Percentiles rank a stretch among this genome's conserved stretches.
These are phyloP conservation scores for Fusarium verticillioides DNA, from an alignment of 2,329 filamentous ascomycete species.

Conservation along the genomic window DNA sequence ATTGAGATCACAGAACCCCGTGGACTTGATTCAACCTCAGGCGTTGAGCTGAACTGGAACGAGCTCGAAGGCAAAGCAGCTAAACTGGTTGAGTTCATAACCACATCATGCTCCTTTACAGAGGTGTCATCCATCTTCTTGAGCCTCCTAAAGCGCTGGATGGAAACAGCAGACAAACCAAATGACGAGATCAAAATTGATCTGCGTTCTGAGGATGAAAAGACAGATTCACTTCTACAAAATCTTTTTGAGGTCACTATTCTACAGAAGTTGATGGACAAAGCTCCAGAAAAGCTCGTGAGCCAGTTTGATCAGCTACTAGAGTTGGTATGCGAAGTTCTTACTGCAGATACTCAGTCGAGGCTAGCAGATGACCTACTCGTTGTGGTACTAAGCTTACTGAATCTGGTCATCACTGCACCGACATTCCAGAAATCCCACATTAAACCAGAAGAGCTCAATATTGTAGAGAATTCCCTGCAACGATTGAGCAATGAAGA, in stretches of 20 bases:
- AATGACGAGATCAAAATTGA: slow-evolving; percentile 43
- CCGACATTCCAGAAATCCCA: slow-evolving; percentile 64
- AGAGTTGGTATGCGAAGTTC: slow-evolving; percentile 70
- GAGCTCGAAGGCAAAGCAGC: slow-evolving; percentile 61
- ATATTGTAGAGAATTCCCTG: slow-evolving; percentile 62
- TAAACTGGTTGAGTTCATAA: slow-evolving; percentile 62
- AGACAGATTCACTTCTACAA: slow-evolving; percentile 54
- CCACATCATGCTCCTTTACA: slow-evolving; percentile 61
- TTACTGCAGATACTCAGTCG: slow-evolving; percentile 59
- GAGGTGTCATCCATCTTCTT: slow-evolving; percentile 72
- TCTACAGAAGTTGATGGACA: slow-evolving; percentile 73
- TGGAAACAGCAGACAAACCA: slow-evolving; percentile 51
- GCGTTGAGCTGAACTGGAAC: slow-evolving; percentile 52
- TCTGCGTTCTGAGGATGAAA: slow-evolving; percentile 45
- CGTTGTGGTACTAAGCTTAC: slow-evolving; percentile 66
- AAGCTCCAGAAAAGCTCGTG: slow-evolving; percentile 71
- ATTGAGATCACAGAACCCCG: slow-evolving; percentile 62
- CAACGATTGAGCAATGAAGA: slow-evolving; percentile 53
- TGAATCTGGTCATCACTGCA: slow-evolving; percentile 69
- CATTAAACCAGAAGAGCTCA: slow-evolving; percentile 55
- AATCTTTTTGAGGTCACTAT: slow-evolving; percentile 69
- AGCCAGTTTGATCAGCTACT: slow-evolving; percentile 72
- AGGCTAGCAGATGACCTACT: slow-evolving; percentile 60
- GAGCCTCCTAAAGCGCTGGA: slow-evolving; percentile 67
- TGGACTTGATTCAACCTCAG: slow-evolving; percentile 13